Percentiles rank a stretch among this genome's conserved stretches.
Evolutionary conservation across 495 filamentous ascomycete species (phyloP).

Genomic region (Achaetomiella virescens): DNA sequence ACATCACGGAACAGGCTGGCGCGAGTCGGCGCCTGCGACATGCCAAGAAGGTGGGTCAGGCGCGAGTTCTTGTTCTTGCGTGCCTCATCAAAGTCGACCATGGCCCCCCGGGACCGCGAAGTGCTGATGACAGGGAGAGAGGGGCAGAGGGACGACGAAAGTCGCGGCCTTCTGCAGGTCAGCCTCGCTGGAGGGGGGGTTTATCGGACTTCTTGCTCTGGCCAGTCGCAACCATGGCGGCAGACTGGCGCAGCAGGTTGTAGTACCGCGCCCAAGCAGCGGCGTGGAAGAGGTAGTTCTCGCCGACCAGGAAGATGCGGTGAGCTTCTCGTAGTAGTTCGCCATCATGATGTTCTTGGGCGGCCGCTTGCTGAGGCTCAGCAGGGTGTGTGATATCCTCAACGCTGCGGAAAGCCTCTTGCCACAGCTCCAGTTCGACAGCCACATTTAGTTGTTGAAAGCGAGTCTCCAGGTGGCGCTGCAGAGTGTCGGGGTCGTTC

Average conservation of each 20-base stretch:
- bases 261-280: constrained; percentile 96
- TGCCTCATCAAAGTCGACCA: constrained; percentile 94
- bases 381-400: constrained; percentile 98
- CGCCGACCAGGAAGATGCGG: constrained; percentile 97
- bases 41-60: constrained; percentile 90
- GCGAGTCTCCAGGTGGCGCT: constrained; percentile 93
- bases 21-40: constrained; percentile 82
- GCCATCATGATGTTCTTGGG: constrained; percentile 99
- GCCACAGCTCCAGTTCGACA: constrained; percentile 96
- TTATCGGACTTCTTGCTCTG: constrained; percentile 88
- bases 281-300: constrained; percentile 99
- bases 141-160: constrained; percentile 90
- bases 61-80: constrained; percentile 98
- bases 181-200: constrained; percentile 78
- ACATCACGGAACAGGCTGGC: constrained; percentile 91
- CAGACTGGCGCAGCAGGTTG: constrained; percentile 87
- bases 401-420: constrained; percentile 97
- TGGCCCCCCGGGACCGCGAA: constrained; percentile 85
- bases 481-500: constrained; percentile 92
- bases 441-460: constrained; percentile 98
- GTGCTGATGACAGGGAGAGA: constrained; percentile 99
- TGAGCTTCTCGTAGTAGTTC: constrained; percentile 99
- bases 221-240: constrained; percentile 74
- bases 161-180: constrained; percentile 83
- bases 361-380: constrained; percentile 96